A percentile compares a stretch with the other conserved stretches of the same genome.
Evolutionary conservation across 225 moss, liverwort and hornwort species (phyloP).

Genomic region (Pleurozium schreberi): DNA sequence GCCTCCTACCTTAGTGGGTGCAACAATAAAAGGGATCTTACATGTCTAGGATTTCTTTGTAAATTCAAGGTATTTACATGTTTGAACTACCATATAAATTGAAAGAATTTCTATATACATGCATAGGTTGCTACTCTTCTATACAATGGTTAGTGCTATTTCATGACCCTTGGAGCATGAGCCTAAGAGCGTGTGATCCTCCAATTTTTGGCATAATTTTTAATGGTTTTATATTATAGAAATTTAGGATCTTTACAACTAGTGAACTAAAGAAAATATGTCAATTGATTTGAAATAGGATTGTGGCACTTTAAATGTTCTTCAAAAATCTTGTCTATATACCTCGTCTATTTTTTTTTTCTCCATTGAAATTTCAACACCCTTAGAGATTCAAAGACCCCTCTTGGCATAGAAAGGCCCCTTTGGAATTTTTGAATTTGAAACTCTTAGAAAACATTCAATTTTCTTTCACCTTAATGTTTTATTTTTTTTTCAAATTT

Average conservation of each 20-base stretch:
- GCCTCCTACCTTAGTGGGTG: neutral
- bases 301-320: neutral
- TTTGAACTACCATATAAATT: neutral
- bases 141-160: neutral
- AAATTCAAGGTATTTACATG: neutral
- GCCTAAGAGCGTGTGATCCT: too few species aligned
- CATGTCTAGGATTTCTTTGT: neutral
- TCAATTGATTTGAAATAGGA: neutral
- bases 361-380: too few species aligned
- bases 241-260: too few species aligned
- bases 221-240: too few species aligned
- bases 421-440: fast-evolving
- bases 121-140: neutral
- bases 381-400: too few species aligned
- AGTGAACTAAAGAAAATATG: neutral
- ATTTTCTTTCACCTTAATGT: neutral
- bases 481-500: too few species aligned
- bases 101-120: neutral
- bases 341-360: neutral
- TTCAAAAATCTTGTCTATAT: neutral
- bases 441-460: too few species aligned
- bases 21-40: neutral
- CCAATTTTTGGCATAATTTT: too few species aligned
- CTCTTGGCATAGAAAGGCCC: fast-evolving
- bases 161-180: too few species aligned